phyloP scores from a whole-genome alignment of 2,329 filamentous ascomycete species.

The Aspergillus eucalypticola region DNA sequence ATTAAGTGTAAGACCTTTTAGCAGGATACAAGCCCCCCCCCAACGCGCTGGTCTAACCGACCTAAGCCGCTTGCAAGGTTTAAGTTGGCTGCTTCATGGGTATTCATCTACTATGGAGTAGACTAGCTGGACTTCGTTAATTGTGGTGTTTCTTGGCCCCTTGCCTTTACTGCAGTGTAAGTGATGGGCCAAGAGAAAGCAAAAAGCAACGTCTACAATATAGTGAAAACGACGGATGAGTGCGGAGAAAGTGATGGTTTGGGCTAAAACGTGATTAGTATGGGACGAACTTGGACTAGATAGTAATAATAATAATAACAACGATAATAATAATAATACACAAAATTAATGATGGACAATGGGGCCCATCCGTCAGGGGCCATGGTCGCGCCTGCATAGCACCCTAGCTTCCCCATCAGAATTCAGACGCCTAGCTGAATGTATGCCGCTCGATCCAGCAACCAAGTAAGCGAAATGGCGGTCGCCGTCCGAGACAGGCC shows the following conservation, averaged over 20 bases:
- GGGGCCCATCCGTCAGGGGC: not conserved
- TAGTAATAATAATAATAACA: not conserved
- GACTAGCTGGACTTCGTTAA: not conserved
- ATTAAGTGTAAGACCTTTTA: not conserved
- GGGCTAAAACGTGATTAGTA: too few relatives aligned
- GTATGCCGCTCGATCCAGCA: slow-evolving; percentile 18
- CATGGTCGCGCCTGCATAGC: not conserved
- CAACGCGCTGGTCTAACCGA: not conserved
- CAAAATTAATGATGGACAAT: not conserved
- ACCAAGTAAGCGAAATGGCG: slow-evolving; percentile 16
- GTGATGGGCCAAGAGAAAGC: not conserved
- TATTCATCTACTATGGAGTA: not conserved
- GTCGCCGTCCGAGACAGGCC: slow-evolving; percentile 16
- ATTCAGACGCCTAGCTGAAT: slow-evolving; percentile 10
- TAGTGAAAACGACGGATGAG: not conserved
- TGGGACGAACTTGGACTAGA: not conserved
- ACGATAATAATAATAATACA: not conserved
- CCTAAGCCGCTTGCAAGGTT: not conserved
- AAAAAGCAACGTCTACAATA: not conserved
- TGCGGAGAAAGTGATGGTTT: too few relatives aligned
- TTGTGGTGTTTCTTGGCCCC: too few relatives aligned
- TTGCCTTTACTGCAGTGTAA: too few relatives aligned
- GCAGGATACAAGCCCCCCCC: not conserved
- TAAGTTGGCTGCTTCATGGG: not conserved
- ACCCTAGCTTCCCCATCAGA: slow-evolving; percentile 8